These are phyloP conservation scores for Santalum album DNA, from an alignment of 164 flowering plant species.

Conservation along the genomic window DNA sequence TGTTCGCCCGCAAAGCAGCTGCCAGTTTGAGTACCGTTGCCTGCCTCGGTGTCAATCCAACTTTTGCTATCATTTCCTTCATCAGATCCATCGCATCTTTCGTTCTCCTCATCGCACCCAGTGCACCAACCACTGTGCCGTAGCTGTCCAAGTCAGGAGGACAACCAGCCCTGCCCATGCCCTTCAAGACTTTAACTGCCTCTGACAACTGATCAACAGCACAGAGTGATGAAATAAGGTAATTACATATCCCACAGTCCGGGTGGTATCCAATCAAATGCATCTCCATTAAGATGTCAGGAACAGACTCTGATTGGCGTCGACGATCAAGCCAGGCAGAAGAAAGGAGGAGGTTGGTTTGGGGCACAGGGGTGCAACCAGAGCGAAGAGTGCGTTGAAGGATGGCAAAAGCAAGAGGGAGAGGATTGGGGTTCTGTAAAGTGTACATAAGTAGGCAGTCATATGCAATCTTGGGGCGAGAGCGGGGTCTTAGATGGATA, in stretches of 20 bases:
- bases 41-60: slow-evolving; percentile 47
- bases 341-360: slow-evolving; percentile 57
- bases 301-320: slow-evolving; percentile 19
- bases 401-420: slow-evolving; percentile 61
- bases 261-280: slow-evolving; percentile 49
- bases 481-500: slow-evolving; percentile 51
- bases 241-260: slow-evolving; percentile 59
- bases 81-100: slow-evolving; percentile 32
- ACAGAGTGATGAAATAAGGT: slow-evolving; percentile 54
- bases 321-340: slow-evolving; percentile 44
- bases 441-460: slow-evolving; percentile 41
- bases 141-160: slow-evolving; percentile 60
- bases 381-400: slow-evolving; percentile 66
- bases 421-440: slow-evolving; percentile 41
- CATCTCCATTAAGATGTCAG: slow-evolving; percentile 41
- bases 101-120: slow-evolving; percentile 30
- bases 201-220: slow-evolving; percentile 46
- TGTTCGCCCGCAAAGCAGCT: slow-evolving; percentile 41
- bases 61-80: slow-evolving; percentile 57
- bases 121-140: slow-evolving; percentile 33
- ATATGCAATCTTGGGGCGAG: slow-evolving; percentile 25
- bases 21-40: slow-evolving; percentile 31
- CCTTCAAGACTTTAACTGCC: slow-evolving; percentile 42
- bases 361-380: slow-evolving; percentile 49
- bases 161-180: slow-evolving; percentile 51